Evolutionary conservation across 495 filamentous ascomycete genomes (phyloP), one percentile per base, ranked within the genome.

Genomic region (Rusavskia elegans): DNA sequence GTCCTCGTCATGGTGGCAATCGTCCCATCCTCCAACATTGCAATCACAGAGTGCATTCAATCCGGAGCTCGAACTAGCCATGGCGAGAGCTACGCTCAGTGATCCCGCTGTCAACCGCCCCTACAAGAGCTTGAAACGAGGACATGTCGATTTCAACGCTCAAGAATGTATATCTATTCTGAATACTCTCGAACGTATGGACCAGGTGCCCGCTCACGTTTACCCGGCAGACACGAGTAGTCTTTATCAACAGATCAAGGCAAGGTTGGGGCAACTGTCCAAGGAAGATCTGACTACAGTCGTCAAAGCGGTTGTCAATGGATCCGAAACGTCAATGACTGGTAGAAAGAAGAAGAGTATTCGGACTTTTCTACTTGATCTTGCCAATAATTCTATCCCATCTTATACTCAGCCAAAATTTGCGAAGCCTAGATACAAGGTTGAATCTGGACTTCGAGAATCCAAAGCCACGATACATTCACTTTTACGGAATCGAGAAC

Each of bases 401-500:
- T 35, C 13, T 7, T 2, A 3, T 14, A 14, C 0, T 35, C 8
- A 35, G 32, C 32, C 32, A 35, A 35, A 35, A 14, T 2, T 35
- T 3, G 32, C 32, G 2, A 35, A 35, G 32, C 32, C 32, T 11
- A 35, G 6, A 35, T 13, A 35, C 32, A 35, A 11, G 9, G 32
- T 14, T 14, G 32, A 35, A 7, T 11, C 32, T 35, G 9, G 32
- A 35, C 2, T 35, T 2, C 32, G 13, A 14, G 13, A 35, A 8
- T 35, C 32, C 2, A 35, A 35, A 8, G 2, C 9, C 32, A 29
- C 14, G 0, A 11, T 46, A 16, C 4, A 2, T 16, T 46, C 44
- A 29, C 23, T 46, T 11, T 50, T 60, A n/a, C 55, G 55, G 4
- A 38, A 55, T 37, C 55, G 58, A 16, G 58, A 60, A 48, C 52